Evolutionary conservation across 2,329 filamentous ascomycete species (phyloP), one percentile per base, ranked within the genome.

Genomic region (Helotiales sp.): DNA sequence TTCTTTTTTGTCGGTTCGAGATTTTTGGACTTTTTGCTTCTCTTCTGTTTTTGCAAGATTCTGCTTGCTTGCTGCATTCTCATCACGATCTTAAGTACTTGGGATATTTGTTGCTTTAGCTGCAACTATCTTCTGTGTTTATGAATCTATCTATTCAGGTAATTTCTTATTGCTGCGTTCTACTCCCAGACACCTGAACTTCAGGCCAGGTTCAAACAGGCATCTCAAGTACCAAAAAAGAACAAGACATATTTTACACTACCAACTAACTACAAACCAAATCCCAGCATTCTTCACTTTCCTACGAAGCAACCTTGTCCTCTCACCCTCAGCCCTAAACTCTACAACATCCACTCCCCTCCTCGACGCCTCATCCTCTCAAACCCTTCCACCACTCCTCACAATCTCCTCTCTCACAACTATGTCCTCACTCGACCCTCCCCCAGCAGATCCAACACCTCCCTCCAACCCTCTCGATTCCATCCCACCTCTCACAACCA

Each of bases 261-360:
- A n/a, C n/a, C 47, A 11, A 30, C 64, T 69, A 62, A 71, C 54
- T 37, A 40, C 52, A 11, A n/a, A 59, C 65, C 50, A 32, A 45
- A 54, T 11, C 13, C 68, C 79, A 96, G 92, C 92, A 28, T 96
- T 96, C 82, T 91, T 96, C 79, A 91, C 89, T 64, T 95, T 93
- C 73, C 85, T 96, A 17, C 89, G 91, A 72, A 91, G 91, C 70
- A 96, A 96, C 76, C 86, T 96, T 64, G 89, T 90, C 73, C 88
- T 95, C 66, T 85, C 83, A 61, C 82, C 83, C 61, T 76, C 74
- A 24, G 72, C 82, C 34, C 76, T 73, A 22, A 81, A 83, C 54
- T 88, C 90, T 58, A 84, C 87, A 68, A 83, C 84, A 64, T 90
- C 86, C 68, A 92, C 91, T 26, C 89, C 90, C 22, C 84, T 86